These are phyloP conservation scores for Acephala macrosclerotiorum DNA, from an alignment of 2,329 filamentous ascomycete species.

Conservation along the genomic window DNA sequence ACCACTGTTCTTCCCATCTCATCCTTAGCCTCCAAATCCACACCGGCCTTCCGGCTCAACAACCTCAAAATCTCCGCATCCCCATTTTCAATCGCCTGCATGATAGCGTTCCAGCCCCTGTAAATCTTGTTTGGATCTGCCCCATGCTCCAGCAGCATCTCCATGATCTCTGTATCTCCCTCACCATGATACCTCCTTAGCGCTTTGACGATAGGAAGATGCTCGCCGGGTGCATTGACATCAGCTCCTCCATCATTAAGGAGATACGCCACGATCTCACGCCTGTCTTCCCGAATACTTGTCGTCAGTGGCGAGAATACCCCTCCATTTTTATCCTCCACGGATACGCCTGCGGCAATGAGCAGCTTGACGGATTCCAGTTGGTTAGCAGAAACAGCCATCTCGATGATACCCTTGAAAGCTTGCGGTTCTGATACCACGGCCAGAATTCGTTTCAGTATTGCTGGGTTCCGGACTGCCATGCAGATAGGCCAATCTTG, in stretches of 20 bases:
- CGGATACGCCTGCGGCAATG: conserved; percentile 54
- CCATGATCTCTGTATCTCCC: conserved; percentile 63
- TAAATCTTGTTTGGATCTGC: conserved; percentile 74
- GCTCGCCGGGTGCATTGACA: conserved; percentile 72
- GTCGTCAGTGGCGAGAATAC: conserved; percentile 74
- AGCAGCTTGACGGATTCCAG: conserved; percentile 71
- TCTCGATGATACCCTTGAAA: conserved; percentile 72
- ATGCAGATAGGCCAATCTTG: conserved; percentile 76
- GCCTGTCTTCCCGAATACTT: conserved; percentile 68
- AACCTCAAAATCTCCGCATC: conserved; percentile 61
- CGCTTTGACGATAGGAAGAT: conserved; percentile 75
- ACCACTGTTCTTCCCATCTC: conserved; percentile 61
- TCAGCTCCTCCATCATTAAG: conserved; percentile 68
- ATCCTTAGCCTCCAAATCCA: conserved; percentile 60
- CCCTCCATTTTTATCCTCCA: conserved; percentile 76
- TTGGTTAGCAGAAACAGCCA: conserved; percentile 71
- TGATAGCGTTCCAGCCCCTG: conserved; percentile 69
- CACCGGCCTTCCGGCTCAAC: conserved; percentile 56
- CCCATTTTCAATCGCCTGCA: conserved; percentile 71
- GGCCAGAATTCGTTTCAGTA: conserved; percentile 65
- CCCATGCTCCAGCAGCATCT: conserved; percentile 67
- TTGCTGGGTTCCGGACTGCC: conserved; percentile 66
- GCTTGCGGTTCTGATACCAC: conserved; percentile 64
- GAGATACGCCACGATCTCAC: conserved; percentile 67
- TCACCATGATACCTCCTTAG: conserved; percentile 63